Conservation (phyloP, 371 early-diverging fungal species). For the Batkoa obscura region DNA sequence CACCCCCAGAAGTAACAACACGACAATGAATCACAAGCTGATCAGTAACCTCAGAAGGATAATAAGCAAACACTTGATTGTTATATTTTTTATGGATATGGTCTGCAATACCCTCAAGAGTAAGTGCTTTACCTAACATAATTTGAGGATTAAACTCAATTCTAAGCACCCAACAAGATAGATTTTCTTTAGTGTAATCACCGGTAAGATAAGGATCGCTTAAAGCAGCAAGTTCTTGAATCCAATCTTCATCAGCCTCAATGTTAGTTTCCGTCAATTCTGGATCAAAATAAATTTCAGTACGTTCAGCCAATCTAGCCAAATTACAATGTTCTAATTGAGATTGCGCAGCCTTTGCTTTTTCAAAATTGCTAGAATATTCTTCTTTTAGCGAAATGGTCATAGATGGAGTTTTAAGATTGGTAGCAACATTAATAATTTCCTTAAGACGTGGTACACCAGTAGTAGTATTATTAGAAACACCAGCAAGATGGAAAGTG, state of each 20-base stretch:
- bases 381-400: constrained; percentile 69
- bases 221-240: constrained; percentile 12
- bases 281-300: constrained; percentile 98
- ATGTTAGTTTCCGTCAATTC: constrained; percentile 68
- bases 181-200: constrained; percentile 17
- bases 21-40: constrained; percentile 90
- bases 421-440: constrained; percentile 97
- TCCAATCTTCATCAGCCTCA: constrained; percentile 78
- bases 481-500: constrained; percentile 99
- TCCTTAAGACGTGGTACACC: constrained; percentile 99
- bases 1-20: constrained; percentile 28
- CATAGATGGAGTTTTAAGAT: constrained; percentile 93
- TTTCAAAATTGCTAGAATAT: constrained; percentile 50
- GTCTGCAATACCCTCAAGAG: constrained; percentile 55
- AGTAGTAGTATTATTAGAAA: constrained; percentile 89
- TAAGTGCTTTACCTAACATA: constrained; percentile 80
- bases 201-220: constrained; percentile 57
- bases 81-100: constrained; percentile 56
- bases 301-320: constrained; percentile 54
- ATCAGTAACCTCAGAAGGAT: constrained; percentile 79
- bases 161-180: constrained; percentile 93
- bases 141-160: constrained; percentile 73
- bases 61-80: constrained; percentile 18
- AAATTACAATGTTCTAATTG: constrained; percentile 87
- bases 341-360: constrained; percentile 82